These are phyloP conservation scores for Polygonum aviculare DNA, from an alignment of 148 eudicot species.

Conservation along the genomic window DNA sequence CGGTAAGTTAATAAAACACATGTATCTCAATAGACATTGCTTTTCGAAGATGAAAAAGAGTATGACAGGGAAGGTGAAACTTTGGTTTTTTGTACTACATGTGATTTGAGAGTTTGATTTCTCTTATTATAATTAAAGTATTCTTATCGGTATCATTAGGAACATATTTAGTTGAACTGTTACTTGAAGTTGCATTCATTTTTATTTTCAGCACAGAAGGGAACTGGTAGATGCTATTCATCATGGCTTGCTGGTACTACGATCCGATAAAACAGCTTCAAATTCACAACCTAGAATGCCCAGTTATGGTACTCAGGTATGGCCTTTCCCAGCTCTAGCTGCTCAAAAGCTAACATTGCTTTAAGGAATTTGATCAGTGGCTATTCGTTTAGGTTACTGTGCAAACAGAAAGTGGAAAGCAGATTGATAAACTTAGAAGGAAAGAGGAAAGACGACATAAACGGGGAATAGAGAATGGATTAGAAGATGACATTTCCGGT, in stretches of 20 bases:
- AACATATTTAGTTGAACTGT: neutral
- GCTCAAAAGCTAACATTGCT: neutral
- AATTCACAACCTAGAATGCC: conserved; percentile 73
- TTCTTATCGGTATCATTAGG: neutral
- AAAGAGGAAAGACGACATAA: conserved; percentile 92
- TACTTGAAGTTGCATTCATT: neutral
- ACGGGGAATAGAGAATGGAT: conserved; percentile 66
- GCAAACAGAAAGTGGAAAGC: conserved; percentile 74
- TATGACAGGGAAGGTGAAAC: neutral
- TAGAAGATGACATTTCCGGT: conserved; percentile 56
- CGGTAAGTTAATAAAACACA: conserved; percentile 26
- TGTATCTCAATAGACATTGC: neutral
- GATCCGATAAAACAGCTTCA: conserved; percentile 58
- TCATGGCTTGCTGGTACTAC: conserved; percentile 57
- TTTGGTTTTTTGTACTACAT: neutral
- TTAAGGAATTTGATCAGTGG: neutral
- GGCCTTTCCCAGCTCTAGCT: neutral
- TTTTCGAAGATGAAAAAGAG: neutral
- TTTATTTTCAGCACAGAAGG: conserved; percentile 67
- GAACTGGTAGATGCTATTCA: conserved; percentile 72
- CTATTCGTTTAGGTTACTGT: conserved; percentile 63
- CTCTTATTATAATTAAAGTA: neutral
- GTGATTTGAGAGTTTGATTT: neutral
- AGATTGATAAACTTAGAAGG: conserved; percentile 94
- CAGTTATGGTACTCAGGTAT: conserved; percentile 95